A percentile compares a stretch with the other conserved stretches of the same genome.
Evolutionary conservation across 495 filamentous ascomycete genomes (phyloP).

Genomic region (Hypoxylon lenormandii): DNA sequence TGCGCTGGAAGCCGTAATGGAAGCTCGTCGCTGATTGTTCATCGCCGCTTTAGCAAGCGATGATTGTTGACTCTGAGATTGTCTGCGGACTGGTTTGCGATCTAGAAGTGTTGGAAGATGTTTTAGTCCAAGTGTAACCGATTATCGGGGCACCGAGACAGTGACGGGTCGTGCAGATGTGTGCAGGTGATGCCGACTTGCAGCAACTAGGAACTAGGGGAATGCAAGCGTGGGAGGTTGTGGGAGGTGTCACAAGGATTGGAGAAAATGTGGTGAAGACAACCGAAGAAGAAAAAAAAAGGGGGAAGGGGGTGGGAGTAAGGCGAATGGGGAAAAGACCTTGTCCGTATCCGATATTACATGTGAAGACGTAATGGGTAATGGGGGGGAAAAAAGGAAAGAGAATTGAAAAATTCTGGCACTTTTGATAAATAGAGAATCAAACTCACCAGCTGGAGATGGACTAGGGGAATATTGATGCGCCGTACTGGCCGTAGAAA

Average conservation of each 20-base stretch:
- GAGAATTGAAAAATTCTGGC: not conserved
- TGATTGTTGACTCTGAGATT: constrained; percentile 56
- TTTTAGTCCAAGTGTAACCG: constrained; percentile 34
- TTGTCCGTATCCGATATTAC: not conserved
- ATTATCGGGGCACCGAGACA: constrained; percentile 36
- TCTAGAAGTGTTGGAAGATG: constrained; percentile 27
- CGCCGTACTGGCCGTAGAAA: constrained; percentile 26
- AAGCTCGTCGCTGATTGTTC: constrained; percentile 56
- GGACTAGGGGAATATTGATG: constrained; percentile 29
- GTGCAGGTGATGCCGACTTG: constrained; percentile 23
- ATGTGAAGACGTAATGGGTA: not conserved
- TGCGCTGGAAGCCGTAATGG: constrained; percentile 53
- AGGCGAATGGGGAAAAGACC: too few species aligned
- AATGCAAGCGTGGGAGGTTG: not conserved
- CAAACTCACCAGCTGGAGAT: constrained; percentile 26
- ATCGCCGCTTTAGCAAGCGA: constrained; percentile 65
- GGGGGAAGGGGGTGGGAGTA: too few species aligned
- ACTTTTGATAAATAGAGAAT: not conserved
- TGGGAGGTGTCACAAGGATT: not conserved
- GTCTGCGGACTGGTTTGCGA: constrained; percentile 49
- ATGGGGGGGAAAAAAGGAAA: constrained; percentile 5
- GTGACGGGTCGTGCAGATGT: constrained; percentile 17
- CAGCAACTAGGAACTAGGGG: constrained; percentile 17
- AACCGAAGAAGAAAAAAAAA: too few species aligned
- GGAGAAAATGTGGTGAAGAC: too few species aligned